These are phyloP conservation scores for Trichocomaceae sp. DNA, from an alignment of 2,329 filamentous ascomycete genomes.

Conservation along the genomic window DNA sequence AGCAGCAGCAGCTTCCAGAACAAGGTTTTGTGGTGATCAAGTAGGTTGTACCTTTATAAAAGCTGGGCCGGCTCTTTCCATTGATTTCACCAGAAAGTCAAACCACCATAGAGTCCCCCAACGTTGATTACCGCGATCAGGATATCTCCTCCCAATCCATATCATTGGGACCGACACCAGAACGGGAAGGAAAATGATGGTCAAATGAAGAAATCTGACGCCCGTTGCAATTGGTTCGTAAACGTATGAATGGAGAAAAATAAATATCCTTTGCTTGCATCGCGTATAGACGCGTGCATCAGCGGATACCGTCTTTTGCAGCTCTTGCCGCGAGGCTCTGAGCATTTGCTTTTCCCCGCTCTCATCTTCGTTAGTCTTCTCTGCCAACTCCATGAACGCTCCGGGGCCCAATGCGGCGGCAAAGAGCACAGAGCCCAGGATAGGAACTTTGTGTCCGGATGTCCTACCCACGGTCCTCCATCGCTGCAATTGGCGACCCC, in stretches of 20 bases:
- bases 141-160: constrained; percentile 64
- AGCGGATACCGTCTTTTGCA: constrained; percentile 61
- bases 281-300: constrained; percentile 55
- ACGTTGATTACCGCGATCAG: constrained; percentile 65
- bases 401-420: constrained; percentile 48
- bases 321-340: constrained; percentile 69
- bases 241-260: constrained; percentile 57
- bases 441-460: constrained; percentile 20
- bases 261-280: constrained; percentile 53
- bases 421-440: constrained; percentile 28
- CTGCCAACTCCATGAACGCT: constrained; percentile 53
- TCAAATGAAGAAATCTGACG: constrained; percentile 77
- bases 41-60: constrained; percentile 74
- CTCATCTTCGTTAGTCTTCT: constrained; percentile 43
- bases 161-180: constrained; percentile 71
- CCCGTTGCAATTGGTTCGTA: constrained; percentile 79
- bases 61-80: constrained; percentile 89
- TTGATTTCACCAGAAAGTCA: constrained; percentile 71
- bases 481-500: constrained; percentile 11
- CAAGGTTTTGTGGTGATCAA: not conserved
- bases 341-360: constrained; percentile 86
- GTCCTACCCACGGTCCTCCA: constrained; percentile 18
- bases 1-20: not conserved
- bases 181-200: constrained; percentile 85
- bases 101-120: constrained; percentile 93